A percentile compares a stretch with the other conserved stretches of the same genome.
Evolutionary conservation across 164 flowering plant genomes (phyloP).

Genomic region (Platanus orientalis): DNA sequence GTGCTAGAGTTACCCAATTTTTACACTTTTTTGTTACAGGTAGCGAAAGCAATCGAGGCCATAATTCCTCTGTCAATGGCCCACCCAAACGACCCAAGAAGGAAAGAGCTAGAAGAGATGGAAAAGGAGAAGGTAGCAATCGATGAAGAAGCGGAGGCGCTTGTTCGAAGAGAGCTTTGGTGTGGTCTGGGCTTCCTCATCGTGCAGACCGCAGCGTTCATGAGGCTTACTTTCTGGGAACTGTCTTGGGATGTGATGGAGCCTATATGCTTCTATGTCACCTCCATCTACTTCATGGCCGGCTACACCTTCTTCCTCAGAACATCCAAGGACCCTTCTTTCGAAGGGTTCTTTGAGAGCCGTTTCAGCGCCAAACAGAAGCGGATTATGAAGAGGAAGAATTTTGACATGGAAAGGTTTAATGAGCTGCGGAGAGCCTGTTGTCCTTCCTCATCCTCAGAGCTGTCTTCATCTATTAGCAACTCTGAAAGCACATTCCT

Average conservation of each 20-base stretch:
- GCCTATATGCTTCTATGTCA: conserved; percentile 70
- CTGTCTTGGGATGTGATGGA: conserved; percentile 87
- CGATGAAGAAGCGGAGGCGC: conserved; percentile 40
- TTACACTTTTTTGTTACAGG: conserved; percentile 40
- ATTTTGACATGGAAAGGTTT: conserved; percentile 45
- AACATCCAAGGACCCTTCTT: conserved; percentile 65
- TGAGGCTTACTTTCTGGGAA: conserved; percentile 86
- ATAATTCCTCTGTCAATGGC: conserved; percentile 29
- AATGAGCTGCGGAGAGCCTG: conserved; percentile 33
- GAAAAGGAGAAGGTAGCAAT: conserved; percentile 45
- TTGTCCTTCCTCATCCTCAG: neutral
- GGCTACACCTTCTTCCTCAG: conserved; percentile 66
- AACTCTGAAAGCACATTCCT: neutral
- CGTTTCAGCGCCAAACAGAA: conserved; percentile 52
- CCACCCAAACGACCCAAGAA: conserved; percentile 30
- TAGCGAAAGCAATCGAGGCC: conserved; percentile 44
- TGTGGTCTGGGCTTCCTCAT: conserved; percentile 49
- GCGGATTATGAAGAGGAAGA: conserved; percentile 32
- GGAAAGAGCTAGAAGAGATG: conserved; percentile 43
- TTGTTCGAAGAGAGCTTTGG: conserved; percentile 57
- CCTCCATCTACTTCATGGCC: conserved; percentile 58
- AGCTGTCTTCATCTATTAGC: neutral
- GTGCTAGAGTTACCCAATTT: conserved; percentile 16
- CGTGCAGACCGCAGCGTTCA: conserved; percentile 58
- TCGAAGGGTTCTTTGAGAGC: too few species aligned